Percentiles rank a stretch among this genome's conserved stretches.
Conservation (phyloP, 1,284 basidiomycete species). For the Exobasidium cylindrosporum region DNA sequence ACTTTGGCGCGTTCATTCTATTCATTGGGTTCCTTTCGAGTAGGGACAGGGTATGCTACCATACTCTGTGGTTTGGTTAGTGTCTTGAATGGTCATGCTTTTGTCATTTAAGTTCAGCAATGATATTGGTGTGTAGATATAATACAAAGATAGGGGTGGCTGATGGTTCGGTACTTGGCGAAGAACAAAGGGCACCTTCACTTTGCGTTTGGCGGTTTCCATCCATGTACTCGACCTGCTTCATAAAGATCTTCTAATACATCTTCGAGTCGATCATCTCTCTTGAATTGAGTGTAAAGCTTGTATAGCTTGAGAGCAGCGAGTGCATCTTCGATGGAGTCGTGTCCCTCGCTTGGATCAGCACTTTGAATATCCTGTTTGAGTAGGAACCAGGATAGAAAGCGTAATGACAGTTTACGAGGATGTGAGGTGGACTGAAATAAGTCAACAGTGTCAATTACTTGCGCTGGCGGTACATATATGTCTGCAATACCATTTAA, state of each 20-base stretch:
- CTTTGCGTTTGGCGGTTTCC: constrained; percentile 4
- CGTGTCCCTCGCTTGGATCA: constrained; percentile 63
- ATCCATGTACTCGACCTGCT: constrained; percentile 54
- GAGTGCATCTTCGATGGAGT: constrained; percentile 87
- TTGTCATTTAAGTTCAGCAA: no score
- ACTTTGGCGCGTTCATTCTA: no score
- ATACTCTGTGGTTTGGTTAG: no score
- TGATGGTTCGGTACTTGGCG: no score
- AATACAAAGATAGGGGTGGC: no score
- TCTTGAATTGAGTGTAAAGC: constrained; percentile 74
- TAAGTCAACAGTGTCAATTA: constrained; percentile 93
- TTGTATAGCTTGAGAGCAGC: constrained; percentile 85
- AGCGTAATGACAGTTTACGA: constrained; percentile 84
- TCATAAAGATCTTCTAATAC: constrained; percentile 72
- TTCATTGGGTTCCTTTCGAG: no score
- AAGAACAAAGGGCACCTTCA: no score
- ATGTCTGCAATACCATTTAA: constrained; percentile 66
- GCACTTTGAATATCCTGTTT: constrained; percentile 76
- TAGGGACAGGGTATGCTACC: no score
- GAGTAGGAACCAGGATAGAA: constrained; percentile 88
- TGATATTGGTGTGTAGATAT: no score
- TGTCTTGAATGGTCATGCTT: no score
- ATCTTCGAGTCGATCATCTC: constrained; percentile 74
- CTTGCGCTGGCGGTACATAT: constrained; percentile 88
- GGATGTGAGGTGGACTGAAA: constrained; percentile 80